Base-by-base conservation (phyloP, 176 grass and related monocot genomes). In the Zoysia japonica region DNA sequence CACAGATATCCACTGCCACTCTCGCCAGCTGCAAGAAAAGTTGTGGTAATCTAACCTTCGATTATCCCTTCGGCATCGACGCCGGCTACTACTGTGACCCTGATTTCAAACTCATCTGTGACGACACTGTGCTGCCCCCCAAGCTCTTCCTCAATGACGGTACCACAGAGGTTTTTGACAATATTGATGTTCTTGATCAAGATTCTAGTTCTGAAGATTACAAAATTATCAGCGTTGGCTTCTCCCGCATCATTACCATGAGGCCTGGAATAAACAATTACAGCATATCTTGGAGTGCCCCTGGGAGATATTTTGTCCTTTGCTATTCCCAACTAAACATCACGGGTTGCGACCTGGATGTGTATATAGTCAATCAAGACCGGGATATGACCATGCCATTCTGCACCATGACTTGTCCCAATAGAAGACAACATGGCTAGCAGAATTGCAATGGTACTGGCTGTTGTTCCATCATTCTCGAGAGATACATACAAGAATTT, bases 21-120 rank as follows among this genome's bases (percentile, higher is more conserved):
- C 28, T 28, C 28, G 28, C 28, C 28, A 28, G 28, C 28, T 28
- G 28, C 28, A 28, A 28, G 28, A 28, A 28, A 28, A 28, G 28
- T 2, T 85, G 82, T 16, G 87, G 87, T 2, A 81, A 82, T 37
- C 12, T 70, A 3, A 89, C 16, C 47, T 43, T 85, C 9, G 12
- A 38, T 9, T 87, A 84, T 8, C 88, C 76, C 2, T 90, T 84
- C 36, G 84, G 84, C 38, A 61, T 87, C 10, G 79, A 62, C 52
- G 49, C 49, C 13, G 56, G 51, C 63, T 90, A 84, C 61, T 87
- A 43, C 68, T 36, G 76, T 1, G 9, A 48, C 9, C 28, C 72
- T 0, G 82, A 71, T 5, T 88, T 91, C 74, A 46, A 70, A 3
- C 73, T 91, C 9, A 88, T 48, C 46, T 91, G 89, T 68, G 6